Evolutionary conservation across 2,329 filamentous ascomycete species (phyloP), one percentile per base, ranked within the genome.

Genomic region (Penicillium sp.): DNA sequence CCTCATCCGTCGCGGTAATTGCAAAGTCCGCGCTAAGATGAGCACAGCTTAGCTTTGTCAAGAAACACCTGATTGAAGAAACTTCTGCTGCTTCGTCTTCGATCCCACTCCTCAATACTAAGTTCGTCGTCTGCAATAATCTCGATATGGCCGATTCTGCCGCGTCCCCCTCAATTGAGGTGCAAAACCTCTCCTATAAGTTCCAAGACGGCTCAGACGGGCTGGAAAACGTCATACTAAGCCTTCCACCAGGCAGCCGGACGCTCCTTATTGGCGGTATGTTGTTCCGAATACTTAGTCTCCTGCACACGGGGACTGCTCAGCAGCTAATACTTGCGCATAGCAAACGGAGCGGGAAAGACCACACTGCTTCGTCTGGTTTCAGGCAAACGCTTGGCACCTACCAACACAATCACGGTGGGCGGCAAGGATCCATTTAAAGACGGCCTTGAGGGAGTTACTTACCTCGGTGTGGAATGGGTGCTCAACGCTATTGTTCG

Each of bases 391-490:
- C 91, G 93, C 55, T 90, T 99, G 68, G 90, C 93, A 1, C 93
- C 95, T 0, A 78, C 80, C 52, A 80, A 84, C 70, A 86, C 87
- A 63, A 90, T 99, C 73, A 80, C 79, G 68, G 88, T 99, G 60
- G 89, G 86, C 48, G 91, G 90, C 61, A 86, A 91, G 48, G 95
- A 99, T 76, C 95, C 95, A 9, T 99, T 99, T 84, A 90, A 91
- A 74, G 84, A 92, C 35, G 86, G 88, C 11, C 86, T 97, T 27
- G 90, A 96, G 77, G 95, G 95, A 60, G 93, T 99, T 31, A 98
- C 93, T 22, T 99, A 99, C 76, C 89, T 99, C 8, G 95, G 95
- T 1, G 86, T 97, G 0, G 95, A 99, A 81, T 99, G 95, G 95
- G 95, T 98, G 3, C 84, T 99, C 10, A 98, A 98, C 80, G 91